Base-by-base conservation (phyloP, 805 yeast species). In the Lipomyces starkeyi region DNA sequence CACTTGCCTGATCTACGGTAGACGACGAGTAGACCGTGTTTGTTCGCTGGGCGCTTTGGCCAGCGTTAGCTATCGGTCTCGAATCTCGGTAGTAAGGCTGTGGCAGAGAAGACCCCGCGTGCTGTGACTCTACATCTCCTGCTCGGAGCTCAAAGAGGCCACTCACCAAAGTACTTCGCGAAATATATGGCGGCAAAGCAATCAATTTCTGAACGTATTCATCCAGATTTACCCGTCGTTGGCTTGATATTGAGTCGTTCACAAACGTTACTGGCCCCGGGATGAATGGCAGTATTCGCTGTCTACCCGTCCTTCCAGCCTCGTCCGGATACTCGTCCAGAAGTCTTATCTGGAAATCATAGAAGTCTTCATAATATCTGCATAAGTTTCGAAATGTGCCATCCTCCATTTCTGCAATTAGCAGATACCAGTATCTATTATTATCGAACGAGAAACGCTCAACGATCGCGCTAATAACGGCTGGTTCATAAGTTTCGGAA, bases 241-340 rank as follows among this genome's bases (percentile, higher is more conserved):
- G 86, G 60, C 82, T 79, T 0, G 89, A 84, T 52, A 86, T 85
- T 17, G 87, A 80, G 79, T 94, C 98, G 70, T 92, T 92, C 64
- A 95, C 97, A 74, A 90, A 91, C 52, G 96, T 89, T 59, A 94
- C 83, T 2, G 99, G 99, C 0, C 98, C 99, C 0, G 99, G 98
- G 75, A 95, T 93, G 72, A 89, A 92, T 7, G 99, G 99, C 66
- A 95, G 83, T 37, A 90, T 88, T 71, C 99, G 86, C 62, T 87
- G 86, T 34, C 87, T 83, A 78, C 90, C 90, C 64, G 88, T 89
- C 73, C 91, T 88, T 14, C 98, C 98, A 8, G 98, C 97, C 78
- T 94, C 99, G 68, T 85, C 87, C 7, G 98, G 98, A 83, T 91
- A 95, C 34, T 88, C 83, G 74, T 90, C 95, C 61, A 94, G 82